A percentile compares a stretch with the other conserved stretches of the same genome.
These are phyloP conservation scores for Canna indica DNA, from an alignment of 176 grass and related monocot genomes.

Conservation along the genomic window DNA sequence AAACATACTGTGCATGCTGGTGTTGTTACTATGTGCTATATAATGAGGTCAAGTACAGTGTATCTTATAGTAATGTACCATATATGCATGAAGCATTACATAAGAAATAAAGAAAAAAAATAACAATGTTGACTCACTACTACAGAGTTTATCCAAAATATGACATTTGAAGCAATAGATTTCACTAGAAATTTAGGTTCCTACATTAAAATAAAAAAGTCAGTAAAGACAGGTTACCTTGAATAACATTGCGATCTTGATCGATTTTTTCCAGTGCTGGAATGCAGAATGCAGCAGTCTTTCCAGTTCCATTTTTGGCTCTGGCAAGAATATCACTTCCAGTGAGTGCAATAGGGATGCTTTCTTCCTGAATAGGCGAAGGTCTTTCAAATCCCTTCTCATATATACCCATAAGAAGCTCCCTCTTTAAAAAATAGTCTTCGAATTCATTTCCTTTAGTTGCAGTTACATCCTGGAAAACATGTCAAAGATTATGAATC, in stretches of 20 bases:
- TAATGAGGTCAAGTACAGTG: not conserved
- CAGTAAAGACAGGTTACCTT: not conserved
- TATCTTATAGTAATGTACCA: not conserved
- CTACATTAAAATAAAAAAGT: not conserved
- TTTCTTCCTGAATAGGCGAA: slow-evolving; percentile 17
- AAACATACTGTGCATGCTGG: not conserved
- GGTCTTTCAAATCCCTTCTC: slow-evolving; percentile 18
- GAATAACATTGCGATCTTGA: slow-evolving; percentile 11
- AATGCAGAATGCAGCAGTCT: slow-evolving; percentile 18
- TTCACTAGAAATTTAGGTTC: not conserved
- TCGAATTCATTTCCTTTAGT: slow-evolving; percentile 18
- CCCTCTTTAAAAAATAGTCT: slow-evolving; percentile 14
- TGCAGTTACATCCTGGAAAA: slow-evolving; percentile 18
- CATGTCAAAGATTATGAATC: too few relatives aligned
- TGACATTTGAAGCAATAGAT: not conserved
- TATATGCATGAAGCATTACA: not conserved
- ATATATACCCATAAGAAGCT: slow-evolving; percentile 15
- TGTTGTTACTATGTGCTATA: not conserved
- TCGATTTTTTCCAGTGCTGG: slow-evolving; percentile 18
- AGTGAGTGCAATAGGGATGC: slow-evolving; percentile 15
- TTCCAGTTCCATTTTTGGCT: slow-evolving; percentile 16
- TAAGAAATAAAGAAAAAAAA: not conserved
- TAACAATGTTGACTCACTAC: not conserved
- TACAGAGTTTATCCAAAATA: not conserved
- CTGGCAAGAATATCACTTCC: slow-evolving; percentile 15